Conservation (phyloP, 495 filamentous ascomycete species). For the Penicillium turbatum region DNA sequence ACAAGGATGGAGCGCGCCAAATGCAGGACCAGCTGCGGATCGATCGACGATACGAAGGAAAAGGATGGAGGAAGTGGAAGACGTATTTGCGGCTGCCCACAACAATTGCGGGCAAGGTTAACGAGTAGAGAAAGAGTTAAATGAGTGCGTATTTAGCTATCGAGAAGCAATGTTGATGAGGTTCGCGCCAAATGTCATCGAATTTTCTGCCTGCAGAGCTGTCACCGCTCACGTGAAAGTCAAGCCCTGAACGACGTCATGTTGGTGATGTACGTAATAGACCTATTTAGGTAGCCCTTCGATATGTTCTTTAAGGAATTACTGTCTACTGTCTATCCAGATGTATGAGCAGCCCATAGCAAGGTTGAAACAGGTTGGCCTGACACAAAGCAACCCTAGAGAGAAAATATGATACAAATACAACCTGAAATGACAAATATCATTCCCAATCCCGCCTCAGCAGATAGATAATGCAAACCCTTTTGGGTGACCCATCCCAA, state of each 20-base stretch:
- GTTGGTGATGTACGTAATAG: background rate
- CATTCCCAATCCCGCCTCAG: background rate
- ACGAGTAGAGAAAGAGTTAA: slow-evolving; percentile 13
- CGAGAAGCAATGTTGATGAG: background rate
- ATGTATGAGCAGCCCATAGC: background rate
- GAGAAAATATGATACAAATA: slow-evolving; percentile 11
- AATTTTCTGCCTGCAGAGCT: slow-evolving; percentile 25
- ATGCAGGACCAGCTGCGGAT: slow-evolving; percentile 52
- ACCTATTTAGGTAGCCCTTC: background rate
- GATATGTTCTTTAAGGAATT: background rate
- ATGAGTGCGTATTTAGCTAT: slow-evolving; percentile 5
- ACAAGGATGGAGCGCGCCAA: slow-evolving; percentile 27
- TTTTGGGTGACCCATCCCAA: slow-evolving; percentile 2
- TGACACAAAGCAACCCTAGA: background rate
- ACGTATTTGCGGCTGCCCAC: slow-evolving; percentile 42
- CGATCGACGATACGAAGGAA: slow-evolving; percentile 34
- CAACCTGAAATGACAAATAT: background rate
- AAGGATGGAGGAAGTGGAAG: slow-evolving; percentile 27
- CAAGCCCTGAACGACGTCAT: slow-evolving; percentile 17
- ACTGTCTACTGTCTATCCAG: background rate
- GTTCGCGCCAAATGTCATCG: slow-evolving; percentile 15
- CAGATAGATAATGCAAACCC: slow-evolving; percentile 10
- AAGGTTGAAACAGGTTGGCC: background rate
- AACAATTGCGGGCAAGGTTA: slow-evolving; percentile 22
- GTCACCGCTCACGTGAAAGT: slow-evolving; percentile 28